phyloP scores from a whole-genome alignment of 176 grass and related monocot genomes.

The Cymbopogon citratus region DNA sequence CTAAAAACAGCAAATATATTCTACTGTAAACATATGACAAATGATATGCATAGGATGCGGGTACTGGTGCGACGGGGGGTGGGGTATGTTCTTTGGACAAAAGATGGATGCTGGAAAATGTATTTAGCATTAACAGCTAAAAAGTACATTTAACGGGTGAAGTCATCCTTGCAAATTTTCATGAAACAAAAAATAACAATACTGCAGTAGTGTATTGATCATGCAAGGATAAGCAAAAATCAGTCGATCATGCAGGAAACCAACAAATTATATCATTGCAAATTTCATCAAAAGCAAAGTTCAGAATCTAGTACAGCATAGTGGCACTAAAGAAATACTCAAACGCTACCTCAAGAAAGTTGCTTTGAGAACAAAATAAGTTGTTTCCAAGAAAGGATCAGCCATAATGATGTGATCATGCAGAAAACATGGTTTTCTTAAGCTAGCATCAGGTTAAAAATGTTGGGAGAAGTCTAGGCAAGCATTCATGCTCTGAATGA shows the following conservation, averaged over 20 bases:
- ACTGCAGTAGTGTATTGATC: background rate
- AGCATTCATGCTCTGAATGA: conserved; percentile 62
- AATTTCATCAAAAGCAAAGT: background rate
- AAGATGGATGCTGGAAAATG: background rate
- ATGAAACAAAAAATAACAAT: background rate
- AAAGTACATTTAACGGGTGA: background rate
- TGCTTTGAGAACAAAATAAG: background rate
- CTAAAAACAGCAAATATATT: background rate
- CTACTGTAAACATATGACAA: background rate
- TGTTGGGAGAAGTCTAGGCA: conserved; percentile 83
- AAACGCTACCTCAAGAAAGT: background rate
- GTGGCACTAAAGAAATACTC: background rate
- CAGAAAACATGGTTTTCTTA: conserved; percentile 46
- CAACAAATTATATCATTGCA: background rate
- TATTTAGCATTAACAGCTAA: background rate
- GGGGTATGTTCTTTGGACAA: background rate
- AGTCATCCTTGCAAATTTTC: background rate
- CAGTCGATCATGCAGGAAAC: background rate
- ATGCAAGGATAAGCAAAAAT: background rate
- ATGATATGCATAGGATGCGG: background rate
- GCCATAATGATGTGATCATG: conserved; percentile 43
- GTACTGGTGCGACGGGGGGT: rapidly evolving
- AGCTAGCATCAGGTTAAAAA: conserved; percentile 20
- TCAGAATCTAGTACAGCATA: background rate
- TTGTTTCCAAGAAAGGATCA: conserved; percentile 55